phyloP scores from a whole-genome alignment of 805 yeast genomes.

The Ogataea dorogensis region DNA sequence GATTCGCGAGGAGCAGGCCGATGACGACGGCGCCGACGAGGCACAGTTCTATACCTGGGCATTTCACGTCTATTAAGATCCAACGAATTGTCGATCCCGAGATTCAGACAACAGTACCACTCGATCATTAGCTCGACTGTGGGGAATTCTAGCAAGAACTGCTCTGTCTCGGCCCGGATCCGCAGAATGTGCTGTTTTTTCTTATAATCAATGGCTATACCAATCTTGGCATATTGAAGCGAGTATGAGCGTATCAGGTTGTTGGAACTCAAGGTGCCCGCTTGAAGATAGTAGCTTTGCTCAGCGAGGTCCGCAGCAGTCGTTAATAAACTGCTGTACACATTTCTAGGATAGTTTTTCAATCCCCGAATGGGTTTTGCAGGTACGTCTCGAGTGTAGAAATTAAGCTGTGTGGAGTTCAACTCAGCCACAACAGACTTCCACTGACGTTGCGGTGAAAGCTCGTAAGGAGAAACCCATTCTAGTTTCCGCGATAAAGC shows the following conservation, averaged over 20 bases:
- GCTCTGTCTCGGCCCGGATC: conserved; percentile 79
- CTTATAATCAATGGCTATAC: conserved; percentile 81
- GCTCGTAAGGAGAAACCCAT: conserved; percentile 74
- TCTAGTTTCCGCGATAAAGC: conserved; percentile 65
- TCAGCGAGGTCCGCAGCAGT: conserved; percentile 29
- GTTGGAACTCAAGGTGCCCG: conserved; percentile 30
- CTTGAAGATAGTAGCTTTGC: conserved; percentile 18
- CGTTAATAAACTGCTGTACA: conserved; percentile 26
- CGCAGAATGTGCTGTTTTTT: conserved; percentile 69
- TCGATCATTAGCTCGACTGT: conserved; percentile 64
- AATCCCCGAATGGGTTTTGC: conserved; percentile 7
- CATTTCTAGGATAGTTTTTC: neutral
- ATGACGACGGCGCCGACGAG: conserved; percentile 60
- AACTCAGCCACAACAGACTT: conserved; percentile 63
- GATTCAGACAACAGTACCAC: conserved; percentile 72
- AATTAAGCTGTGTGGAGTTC: conserved; percentile 82
- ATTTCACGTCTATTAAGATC: conserved; percentile 69
- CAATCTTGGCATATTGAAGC: conserved; percentile 79
- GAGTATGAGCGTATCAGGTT: conserved; percentile 65
- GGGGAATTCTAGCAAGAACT: conserved; percentile 65
- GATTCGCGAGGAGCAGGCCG: conserved; percentile 26
- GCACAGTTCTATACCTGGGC: conserved; percentile 79
- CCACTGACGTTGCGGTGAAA: conserved; percentile 71
- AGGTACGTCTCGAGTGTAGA: conserved; percentile 46
- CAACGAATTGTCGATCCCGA: conserved; percentile 77